Base-by-base conservation (phyloP, 1,284 basidiomycete genomes). In the Sporisorium exsertum region DNA sequence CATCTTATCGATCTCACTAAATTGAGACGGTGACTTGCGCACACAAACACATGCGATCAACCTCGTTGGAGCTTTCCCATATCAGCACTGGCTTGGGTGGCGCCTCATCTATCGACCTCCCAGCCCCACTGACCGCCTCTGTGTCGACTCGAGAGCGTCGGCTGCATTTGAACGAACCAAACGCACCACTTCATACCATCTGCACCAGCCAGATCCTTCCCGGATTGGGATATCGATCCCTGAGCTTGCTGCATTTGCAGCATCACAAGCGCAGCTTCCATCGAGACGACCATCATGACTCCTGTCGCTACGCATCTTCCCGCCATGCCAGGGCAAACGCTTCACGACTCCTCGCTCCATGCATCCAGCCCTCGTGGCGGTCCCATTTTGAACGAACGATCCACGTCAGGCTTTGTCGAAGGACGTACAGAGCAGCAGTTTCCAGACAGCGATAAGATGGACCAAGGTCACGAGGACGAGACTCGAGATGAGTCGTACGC, bases 251-350 rank as follows among this genome's bases (percentile, higher is more conserved):
- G 33, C 2, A 8, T 8, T 29, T 1, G 2, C n/a, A n/a, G 45
- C 12, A 16, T 37, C 42, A n/a, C 22, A 40, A n/a, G 24, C 35
- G 12, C 22, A 6, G 27, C 22, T 32, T n/a, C n/a, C 26, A 20
- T 22, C 40, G n/a, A 54, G 18, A 42, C 32, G 22, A 20, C 29
- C 32, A 35, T 2, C 16, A 60, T 61, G 61, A 33, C 51, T 18
- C 47, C 47, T 32, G 61, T 70, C 67, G 62, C 58, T 26, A 70
- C 35, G 62, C 67, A 61, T 70, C 47, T 35, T 42, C 47, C 57
- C 12, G 13, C 32, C 35, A 6, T 37, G 3, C 37, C 42, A 20
- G 27, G 20, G 1, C 43, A 42, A 27, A 1, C 18, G 3, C 35
- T 9, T 5, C 26, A 37, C 24, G 40, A 29, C 18, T 40, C 53